phyloP scores from a whole-genome alignment of 352 stramenopile species.

The Phytophthora kernoviae region DNA sequence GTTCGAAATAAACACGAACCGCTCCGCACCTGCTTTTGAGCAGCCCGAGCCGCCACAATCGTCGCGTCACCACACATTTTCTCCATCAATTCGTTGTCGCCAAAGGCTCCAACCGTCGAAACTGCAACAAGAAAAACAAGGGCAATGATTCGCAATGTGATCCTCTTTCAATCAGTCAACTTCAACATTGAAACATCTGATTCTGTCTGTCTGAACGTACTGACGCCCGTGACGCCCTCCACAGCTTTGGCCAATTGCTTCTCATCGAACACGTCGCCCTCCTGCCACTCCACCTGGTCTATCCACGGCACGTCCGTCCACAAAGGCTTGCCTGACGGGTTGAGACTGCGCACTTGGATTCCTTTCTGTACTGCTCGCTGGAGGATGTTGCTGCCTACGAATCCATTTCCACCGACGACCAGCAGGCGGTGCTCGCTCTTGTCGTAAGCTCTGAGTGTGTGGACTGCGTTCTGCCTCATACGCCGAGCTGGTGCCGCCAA shows the following conservation, averaged over 20 bases:
- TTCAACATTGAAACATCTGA: background rate
- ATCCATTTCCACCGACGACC: slow-evolving; percentile 89
- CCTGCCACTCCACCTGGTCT: slow-evolving; percentile 87
- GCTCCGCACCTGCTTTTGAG: slow-evolving; percentile 74
- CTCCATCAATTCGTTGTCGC: slow-evolving; percentile 89
- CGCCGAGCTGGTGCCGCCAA: slow-evolving; percentile 18
- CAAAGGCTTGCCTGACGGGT: slow-evolving; percentile 78
- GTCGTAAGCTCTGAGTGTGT: slow-evolving; percentile 54
- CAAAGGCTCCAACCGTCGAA: slow-evolving; percentile 89
- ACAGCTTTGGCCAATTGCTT: slow-evolving; percentile 68
- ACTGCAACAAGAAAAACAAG: slow-evolving; percentile 44
- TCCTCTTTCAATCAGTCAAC: background rate
- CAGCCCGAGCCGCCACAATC: slow-evolving; percentile 74
- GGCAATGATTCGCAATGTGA: too few relatives aligned
- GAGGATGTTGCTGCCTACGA: slow-evolving; percentile 91
- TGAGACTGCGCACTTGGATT: slow-evolving; percentile 88
- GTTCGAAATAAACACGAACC: slow-evolving; percentile 93
- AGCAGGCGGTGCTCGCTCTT: slow-evolving; percentile 80
- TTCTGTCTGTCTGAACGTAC: slow-evolving; percentile 55
- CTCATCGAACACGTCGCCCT: slow-evolving; percentile 85
- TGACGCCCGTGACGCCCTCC: slow-evolving; percentile 78
- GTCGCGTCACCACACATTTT: slow-evolving; percentile 89
- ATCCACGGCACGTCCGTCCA: slow-evolving; percentile 83
- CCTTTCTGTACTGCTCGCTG: slow-evolving; percentile 87
- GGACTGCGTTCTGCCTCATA: slow-evolving; percentile 32